A percentile compares a stretch with the other conserved stretches of the same genome.
phyloP scores from a whole-genome alignment of 1,139 yeast genomes.

The Taphrina populina region DNA sequence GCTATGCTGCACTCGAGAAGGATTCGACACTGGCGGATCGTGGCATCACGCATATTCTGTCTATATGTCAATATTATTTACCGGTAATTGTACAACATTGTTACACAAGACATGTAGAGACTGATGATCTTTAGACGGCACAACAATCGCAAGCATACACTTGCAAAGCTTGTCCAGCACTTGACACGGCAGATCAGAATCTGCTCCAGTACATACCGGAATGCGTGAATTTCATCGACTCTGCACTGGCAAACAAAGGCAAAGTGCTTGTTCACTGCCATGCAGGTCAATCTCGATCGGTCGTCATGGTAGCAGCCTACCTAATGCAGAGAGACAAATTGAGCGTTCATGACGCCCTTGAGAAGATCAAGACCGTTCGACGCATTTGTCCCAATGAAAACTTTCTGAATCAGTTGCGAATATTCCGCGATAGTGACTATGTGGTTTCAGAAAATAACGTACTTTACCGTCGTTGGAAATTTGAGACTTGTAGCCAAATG shows the following conservation, averaged over 20 bases:
- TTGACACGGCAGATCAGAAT: slow-evolving; percentile 47
- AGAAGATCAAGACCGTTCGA: slow-evolving; percentile 67
- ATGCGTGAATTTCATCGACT: slow-evolving; percentile 65
- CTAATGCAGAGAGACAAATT: slow-evolving; percentile 71
- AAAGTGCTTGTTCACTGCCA: slow-evolving; percentile 48
- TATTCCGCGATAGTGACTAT: slow-evolving; percentile 57
- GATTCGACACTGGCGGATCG: slow-evolving; percentile 25
- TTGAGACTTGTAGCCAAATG: slow-evolving; percentile 39
- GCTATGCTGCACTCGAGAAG: slow-evolving; percentile 35
- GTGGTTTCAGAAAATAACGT: slow-evolving; percentile 47
- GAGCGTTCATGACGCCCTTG: slow-evolving; percentile 60
- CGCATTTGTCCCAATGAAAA: slow-evolving; percentile 71
- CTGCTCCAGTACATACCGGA: slow-evolving; percentile 61
- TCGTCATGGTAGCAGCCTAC: slow-evolving; percentile 69
- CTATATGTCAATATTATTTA: slow-evolving; percentile 24
- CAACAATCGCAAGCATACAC: not conserved
- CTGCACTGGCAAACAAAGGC: slow-evolving; percentile 51
- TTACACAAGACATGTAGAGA: too few species aligned
- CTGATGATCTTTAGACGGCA: not conserved
- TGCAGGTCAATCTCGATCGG: slow-evolving; percentile 86
- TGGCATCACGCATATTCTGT: slow-evolving; percentile 37
- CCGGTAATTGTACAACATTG: slow-evolving; percentile 8
- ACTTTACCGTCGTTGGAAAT: slow-evolving; percentile 55
- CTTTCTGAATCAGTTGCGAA: slow-evolving; percentile 67
- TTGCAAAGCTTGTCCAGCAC: slow-evolving; percentile 1